phyloP scores from a whole-genome alignment of 2,329 filamentous ascomycete genomes.

The Exophiala phaeomuriformis region DNA sequence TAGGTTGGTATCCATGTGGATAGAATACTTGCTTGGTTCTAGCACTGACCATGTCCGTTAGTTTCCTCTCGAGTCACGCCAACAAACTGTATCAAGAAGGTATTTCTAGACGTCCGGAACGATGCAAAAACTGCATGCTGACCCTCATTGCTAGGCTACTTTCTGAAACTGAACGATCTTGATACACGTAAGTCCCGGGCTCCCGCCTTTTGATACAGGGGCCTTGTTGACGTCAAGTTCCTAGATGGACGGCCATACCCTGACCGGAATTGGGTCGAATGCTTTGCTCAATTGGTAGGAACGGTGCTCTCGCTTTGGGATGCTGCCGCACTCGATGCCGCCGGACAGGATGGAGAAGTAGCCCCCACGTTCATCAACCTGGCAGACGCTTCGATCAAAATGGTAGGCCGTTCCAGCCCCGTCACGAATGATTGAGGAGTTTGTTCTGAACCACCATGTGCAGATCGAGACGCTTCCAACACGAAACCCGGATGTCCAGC shows the following conservation, averaged over 20 bases:
- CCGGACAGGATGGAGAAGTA: conserved; percentile 76
- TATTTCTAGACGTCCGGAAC: conserved; percentile 5
- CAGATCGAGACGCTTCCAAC: conserved; percentile 87
- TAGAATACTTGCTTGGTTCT: not conserved
- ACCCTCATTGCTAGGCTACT: conserved; percentile 54
- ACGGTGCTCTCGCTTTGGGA: conserved; percentile 96
- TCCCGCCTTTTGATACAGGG: not conserved
- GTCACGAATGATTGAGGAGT: not conserved
- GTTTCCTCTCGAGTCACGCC: conserved; percentile 81
- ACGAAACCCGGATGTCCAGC: conserved; percentile 65
- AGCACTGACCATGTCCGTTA: conserved; percentile 10
- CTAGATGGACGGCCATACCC: conserved; percentile 76
- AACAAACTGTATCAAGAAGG: conserved; percentile 96
- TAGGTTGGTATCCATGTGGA: conserved; percentile 36
- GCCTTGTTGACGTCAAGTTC: not conserved
- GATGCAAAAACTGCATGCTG: conserved; percentile 4
- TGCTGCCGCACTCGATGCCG: conserved; percentile 79
- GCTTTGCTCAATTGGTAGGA: conserved; percentile 91
- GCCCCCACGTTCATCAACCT: conserved; percentile 91
- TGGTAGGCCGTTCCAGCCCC: conserved; percentile 55
- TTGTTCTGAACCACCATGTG: conserved; percentile 27
- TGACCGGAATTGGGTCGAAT: conserved; percentile 90
- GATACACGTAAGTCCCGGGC: conserved; percentile 64
- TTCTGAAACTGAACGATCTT: conserved; percentile 90
- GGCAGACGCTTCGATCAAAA: conserved; percentile 94